Evolutionary conservation across 2,329 filamentous ascomycete genomes (phyloP), one percentile per base, ranked within the genome.

Genomic region (Aspergillus sp.): DNA sequence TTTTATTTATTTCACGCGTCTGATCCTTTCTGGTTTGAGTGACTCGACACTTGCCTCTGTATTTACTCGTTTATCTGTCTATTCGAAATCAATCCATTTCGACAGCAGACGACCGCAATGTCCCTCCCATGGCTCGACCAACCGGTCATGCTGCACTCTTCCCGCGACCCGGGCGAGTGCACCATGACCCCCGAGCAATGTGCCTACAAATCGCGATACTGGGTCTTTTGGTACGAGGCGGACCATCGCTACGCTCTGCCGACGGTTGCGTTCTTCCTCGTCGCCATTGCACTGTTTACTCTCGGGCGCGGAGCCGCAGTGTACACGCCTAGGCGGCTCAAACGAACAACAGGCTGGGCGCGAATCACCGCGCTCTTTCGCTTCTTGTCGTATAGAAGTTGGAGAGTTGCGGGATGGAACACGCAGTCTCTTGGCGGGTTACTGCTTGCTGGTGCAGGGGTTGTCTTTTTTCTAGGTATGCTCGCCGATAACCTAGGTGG

Each of bases 381-480:
- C 80, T 77, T 64, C 65, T 81, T 6, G 69, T 41, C 77, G 15
- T 83, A 83, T 64, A 77, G 75, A 7, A 74, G 74, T 8, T 81
- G 76, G 61, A 65, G 74, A 22, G 60, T 78, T 62, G 64, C 3
- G 59, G 64, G 3, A 25, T 82, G 19, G 69, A 73, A 47, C 82
- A 78, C 73, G 78, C 79, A 0, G 80, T 81, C 7, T 77, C 82
- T 1, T 28, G 84, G 11, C 83, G 82, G 0, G 72, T 83, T 4
- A 70, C 79, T 4, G 53, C 80, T 1, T 78, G 0, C 58, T 68
- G 3, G 65, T 75, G 34, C 34, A 2, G 83, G 82, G 6, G 65
- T 74, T 3, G 67, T 81, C 41, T 85, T 81, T 74, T 85, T 84
- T 69, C 71, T 82, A 28, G 77, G 78, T 77, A 71, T 66, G 72